These are phyloP conservation scores for Gnaphalium uliginosum DNA, from an alignment of 129 eudicot genomes.

Conservation along the genomic window DNA sequence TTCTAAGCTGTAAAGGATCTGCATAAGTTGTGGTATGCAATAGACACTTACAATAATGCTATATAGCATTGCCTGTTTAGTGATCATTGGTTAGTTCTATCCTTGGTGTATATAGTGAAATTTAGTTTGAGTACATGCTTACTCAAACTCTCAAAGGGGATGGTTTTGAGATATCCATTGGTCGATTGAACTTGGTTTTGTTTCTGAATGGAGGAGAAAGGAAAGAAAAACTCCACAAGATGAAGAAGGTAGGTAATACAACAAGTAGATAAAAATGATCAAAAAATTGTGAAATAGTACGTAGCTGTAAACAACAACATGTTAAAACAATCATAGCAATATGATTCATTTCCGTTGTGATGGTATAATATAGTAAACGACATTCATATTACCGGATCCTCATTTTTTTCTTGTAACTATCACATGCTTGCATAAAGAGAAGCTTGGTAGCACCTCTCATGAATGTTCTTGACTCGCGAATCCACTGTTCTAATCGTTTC, in stretches of 20 bases:
- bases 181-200: background rate
- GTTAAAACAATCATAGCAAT: no score
- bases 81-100: background rate
- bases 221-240: background rate
- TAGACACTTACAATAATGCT: background rate
- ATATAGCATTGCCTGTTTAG: slow-evolving; percentile 1
- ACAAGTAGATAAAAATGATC: background rate
- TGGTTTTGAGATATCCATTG: background rate
- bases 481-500: background rate
- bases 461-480: background rate
- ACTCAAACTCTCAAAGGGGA: background rate
- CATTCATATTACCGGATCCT: background rate
- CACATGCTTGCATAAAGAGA: background rate
- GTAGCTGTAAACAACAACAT: no score
- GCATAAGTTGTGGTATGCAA: slow-evolving; percentile 14
- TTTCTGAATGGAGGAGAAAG: background rate
- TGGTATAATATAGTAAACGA: background rate
- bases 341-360: background rate
- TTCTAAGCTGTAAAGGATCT: slow-evolving; percentile 13
- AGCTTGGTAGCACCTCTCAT: background rate
- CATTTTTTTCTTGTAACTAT: background rate
- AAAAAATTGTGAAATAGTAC: background rate
- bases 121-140: background rate
- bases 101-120: background rate
- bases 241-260: background rate